phyloP scores from a whole-genome alignment of 176 grass and related monocot genomes.

The Paspalum vaginatum region DNA sequence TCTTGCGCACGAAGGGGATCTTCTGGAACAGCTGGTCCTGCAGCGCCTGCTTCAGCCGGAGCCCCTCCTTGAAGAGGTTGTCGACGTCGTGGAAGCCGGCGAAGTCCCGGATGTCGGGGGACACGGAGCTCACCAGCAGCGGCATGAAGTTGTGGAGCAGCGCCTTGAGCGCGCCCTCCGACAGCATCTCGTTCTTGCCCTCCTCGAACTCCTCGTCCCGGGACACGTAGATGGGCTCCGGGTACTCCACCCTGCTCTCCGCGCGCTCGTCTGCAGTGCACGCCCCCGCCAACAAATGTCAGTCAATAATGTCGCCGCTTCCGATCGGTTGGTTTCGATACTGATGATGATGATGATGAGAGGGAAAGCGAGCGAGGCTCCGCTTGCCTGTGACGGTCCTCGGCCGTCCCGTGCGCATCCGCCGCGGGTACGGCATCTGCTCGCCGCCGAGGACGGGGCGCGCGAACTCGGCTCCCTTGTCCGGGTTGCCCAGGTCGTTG shows the following conservation, averaged over 20 bases:
- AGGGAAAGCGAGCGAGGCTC: neutral
- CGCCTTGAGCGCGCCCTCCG: conserved; percentile 65
- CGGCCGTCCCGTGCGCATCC: conserved; percentile 67
- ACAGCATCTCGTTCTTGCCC: conserved; percentile 85
- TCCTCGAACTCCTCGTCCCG: conserved; percentile 95
- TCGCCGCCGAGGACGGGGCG: conserved; percentile 72
- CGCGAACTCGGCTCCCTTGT: conserved; percentile 65
- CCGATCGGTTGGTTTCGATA: conserved; percentile 44
- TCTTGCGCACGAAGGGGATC: conserved; percentile 76
- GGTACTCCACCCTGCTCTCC: conserved; percentile 84
- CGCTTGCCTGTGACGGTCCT: conserved; percentile 60
- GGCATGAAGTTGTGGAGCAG: conserved; percentile 96
- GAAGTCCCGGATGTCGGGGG: conserved; percentile 73
- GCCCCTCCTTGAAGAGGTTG: conserved; percentile 98
- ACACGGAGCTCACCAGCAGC: conserved; percentile 60
- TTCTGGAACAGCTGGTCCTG: conserved; percentile 91
- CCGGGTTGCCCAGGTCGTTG: conserved; percentile 85
- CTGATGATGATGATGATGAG: too few species aligned
- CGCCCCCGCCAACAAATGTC: neutral
- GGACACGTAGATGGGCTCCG: conserved; percentile 72
- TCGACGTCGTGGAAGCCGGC: conserved; percentile 89
- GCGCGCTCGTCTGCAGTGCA: conserved; percentile 52
- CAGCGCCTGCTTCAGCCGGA: conserved; percentile 82
- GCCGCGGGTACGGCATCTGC: conserved; percentile 75
- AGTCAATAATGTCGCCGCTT: neutral